A percentile compares a stretch with the other conserved stretches of the same genome.
Conservation (phyloP, 192 early-diverging fungal species). For the Coemansia sp. region DNA sequence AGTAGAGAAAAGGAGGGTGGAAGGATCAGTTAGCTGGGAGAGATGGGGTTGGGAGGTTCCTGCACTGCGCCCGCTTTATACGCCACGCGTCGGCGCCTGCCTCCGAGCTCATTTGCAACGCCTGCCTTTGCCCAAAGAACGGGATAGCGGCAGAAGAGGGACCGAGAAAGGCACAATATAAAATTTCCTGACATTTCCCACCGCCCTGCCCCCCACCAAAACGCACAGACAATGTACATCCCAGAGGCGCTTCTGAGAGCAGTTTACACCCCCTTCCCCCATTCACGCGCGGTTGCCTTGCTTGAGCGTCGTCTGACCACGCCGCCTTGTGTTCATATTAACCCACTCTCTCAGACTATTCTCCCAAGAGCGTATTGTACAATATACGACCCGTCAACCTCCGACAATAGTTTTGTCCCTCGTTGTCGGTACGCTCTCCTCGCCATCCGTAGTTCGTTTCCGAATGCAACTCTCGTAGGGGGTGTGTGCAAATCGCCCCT, state of each 20-base stretch:
- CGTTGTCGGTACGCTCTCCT: neutral
- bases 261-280: neutral
- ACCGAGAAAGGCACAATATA: constrained; percentile 4
- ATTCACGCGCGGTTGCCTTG: neutral
- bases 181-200: neutral
- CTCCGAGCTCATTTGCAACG: neutral
- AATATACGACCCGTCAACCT: neutral
- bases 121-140: constrained; percentile 5
- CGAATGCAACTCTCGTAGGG: neutral
- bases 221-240: constrained; percentile 1
- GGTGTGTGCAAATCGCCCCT: neutral
- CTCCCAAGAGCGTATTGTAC: neutral
- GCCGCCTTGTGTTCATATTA: neutral
- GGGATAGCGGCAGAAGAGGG: neutral
- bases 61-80: neutral
- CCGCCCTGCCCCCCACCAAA: neutral
- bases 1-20: neutral
- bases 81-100: neutral
- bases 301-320: neutral
- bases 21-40: neutral
- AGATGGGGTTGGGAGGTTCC: neutral
- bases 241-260: neutral
- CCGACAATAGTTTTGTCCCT: neutral
- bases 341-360: neutral
- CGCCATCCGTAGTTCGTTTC: neutral